These are phyloP conservation scores for Oryza longistaminata DNA, from an alignment of 176 grass and related monocot genomes.

Conservation along the genomic window DNA sequence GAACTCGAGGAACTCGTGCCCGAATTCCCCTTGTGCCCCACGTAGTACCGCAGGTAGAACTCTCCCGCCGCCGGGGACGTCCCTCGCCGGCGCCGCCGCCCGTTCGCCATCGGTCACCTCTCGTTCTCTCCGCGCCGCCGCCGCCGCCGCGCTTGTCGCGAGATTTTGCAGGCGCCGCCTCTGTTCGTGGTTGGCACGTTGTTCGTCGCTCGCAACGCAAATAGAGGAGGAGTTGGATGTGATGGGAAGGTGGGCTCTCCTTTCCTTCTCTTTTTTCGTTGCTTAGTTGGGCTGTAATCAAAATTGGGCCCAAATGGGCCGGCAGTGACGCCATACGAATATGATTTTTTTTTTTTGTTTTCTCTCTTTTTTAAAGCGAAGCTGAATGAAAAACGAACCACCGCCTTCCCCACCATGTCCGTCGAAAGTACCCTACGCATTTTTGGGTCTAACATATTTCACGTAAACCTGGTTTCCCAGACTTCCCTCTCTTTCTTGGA, in stretches of 20 bases:
- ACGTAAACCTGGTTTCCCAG: too few relatives aligned
- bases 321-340: too few relatives aligned
- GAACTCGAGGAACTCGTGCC: slow-evolving; percentile 99
- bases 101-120: slow-evolving; percentile 27
- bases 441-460: too few relatives aligned
- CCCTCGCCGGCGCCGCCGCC: slow-evolving; percentile 11
- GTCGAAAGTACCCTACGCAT: too few relatives aligned
- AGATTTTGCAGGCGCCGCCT: neutral
- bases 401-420: too few relatives aligned
- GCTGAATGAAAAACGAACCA: too few relatives aligned
- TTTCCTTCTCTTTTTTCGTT: neutral
- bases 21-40: slow-evolving; percentile 99
- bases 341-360: too few relatives aligned
- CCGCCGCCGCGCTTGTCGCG: neutral
- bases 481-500: too few relatives aligned
- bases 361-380: too few relatives aligned
- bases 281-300: neutral
- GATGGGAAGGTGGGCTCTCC: neutral
- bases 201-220: too few relatives aligned
- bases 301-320: too few relatives aligned
- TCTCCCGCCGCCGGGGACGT: slow-evolving; percentile 42
- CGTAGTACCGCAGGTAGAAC: slow-evolving; percentile 99
- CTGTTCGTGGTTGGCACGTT: neutral
- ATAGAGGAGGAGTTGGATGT: too few relatives aligned
- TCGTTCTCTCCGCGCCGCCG: neutral